Evolutionary conservation across 2,329 filamentous ascomycete species (phyloP).

Genomic region (Aspergillus floridensis): DNA sequence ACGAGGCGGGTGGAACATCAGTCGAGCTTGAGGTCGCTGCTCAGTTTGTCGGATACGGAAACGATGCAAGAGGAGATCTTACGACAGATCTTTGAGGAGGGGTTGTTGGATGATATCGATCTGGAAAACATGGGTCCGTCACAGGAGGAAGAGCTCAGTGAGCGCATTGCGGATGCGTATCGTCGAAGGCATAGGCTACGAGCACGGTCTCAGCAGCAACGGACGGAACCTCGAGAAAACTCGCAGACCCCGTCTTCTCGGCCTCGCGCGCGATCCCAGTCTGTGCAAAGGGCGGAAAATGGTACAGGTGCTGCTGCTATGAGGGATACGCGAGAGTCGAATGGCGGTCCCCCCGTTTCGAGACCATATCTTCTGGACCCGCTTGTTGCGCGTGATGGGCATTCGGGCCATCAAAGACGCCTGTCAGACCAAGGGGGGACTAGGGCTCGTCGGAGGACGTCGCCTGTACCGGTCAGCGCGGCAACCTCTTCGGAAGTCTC

Average conservation of each 20-base stretch:
- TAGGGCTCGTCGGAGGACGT: constrained; percentile 30
- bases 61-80: constrained; percentile 83
- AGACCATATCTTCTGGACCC: constrained; percentile 36
- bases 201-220: constrained; percentile 34
- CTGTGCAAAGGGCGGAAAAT: constrained; percentile 25
- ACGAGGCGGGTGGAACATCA: constrained; percentile 77
- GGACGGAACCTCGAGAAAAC: constrained; percentile 35
- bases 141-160: constrained; percentile 86
- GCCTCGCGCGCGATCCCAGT: constrained; percentile 31
- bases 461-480: constrained; percentile 32
- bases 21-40: constrained; percentile 78
- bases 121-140: constrained; percentile 79
- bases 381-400: constrained; percentile 20
- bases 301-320: constrained; percentile 3
- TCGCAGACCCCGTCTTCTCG: constrained; percentile 29
- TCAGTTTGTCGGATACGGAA: constrained; percentile 75
- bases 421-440: constrained; percentile 36
- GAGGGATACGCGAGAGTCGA: constrained; percentile 14
- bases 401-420: constrained; percentile 32
- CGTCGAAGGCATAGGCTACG: constrained; percentile 63
- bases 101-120: constrained; percentile 82
- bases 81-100: constrained; percentile 83
- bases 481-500: constrained; percentile 36
- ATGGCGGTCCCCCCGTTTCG: constrained; percentile 28
- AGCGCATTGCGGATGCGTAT: constrained; percentile 86